Evolutionary conservation across 805 yeast species (phyloP).

Genomic region (Lachancea sp.): DNA sequence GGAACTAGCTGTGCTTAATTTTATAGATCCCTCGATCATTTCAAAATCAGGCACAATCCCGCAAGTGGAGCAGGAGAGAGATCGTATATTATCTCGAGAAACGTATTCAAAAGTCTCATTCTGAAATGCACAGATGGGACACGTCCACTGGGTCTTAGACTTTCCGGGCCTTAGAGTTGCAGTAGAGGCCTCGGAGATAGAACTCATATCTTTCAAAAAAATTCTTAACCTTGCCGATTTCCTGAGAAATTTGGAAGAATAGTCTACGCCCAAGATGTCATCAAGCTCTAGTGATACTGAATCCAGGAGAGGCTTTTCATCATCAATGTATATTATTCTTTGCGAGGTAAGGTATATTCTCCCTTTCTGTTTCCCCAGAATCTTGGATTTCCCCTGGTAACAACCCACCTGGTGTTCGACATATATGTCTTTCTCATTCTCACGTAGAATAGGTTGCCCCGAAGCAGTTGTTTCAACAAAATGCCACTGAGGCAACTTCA

Average conservation of each 20-base stretch:
- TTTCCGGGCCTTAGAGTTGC: neutral
- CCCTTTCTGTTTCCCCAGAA: constrained; percentile 62
- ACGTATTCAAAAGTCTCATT: constrained; percentile 26
- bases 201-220: constrained; percentile 19
- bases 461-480: constrained; percentile 35
- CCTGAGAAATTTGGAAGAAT: constrained; percentile 54
- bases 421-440: constrained; percentile 45
- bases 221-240: constrained; percentile 73
- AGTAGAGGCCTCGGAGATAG: neutral
- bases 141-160: constrained; percentile 52
- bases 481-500: constrained; percentile 31
- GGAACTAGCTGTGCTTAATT: neutral
- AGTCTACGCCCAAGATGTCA: constrained; percentile 37
- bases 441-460: constrained; percentile 36
- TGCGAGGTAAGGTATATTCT: constrained; percentile 69
- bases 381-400: constrained; percentile 69
- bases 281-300: constrained; percentile 45
- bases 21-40: constrained; percentile 29
- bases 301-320: constrained; percentile 33
- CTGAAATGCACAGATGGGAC: constrained; percentile 66
- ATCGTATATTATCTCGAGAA: constrained; percentile 13
- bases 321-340: constrained; percentile 69
- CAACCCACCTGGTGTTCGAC: constrained; percentile 60
- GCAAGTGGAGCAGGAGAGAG: constrained; percentile 53
- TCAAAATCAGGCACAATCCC: constrained; percentile 47